Evolutionary conservation across 2,329 filamentous ascomycete genomes (phyloP), one percentile per base, ranked within the genome.

Genomic region (Pestalotiopsis sp.): DNA sequence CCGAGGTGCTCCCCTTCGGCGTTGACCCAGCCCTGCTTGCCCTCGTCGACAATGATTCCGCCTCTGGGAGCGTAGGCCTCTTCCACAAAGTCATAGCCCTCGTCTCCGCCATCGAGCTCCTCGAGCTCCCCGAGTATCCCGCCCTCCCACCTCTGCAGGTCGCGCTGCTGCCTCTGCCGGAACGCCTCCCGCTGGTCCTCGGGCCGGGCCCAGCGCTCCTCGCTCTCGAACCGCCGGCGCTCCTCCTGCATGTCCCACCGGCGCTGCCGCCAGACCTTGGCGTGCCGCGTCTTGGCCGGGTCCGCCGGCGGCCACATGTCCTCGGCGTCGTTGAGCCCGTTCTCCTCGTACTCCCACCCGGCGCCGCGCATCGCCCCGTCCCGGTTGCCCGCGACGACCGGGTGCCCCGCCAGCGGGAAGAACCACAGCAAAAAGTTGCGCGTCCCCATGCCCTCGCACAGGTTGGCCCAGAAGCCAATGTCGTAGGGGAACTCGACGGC

Each of bases 401-500:
- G 88, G 20, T 79, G 82, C 41, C 84, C 83, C 2, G 90, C 85
- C 55, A 94, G 84, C 0, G 93, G 93, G 72, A 88, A 87, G 68
- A 93, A 81, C 93, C 93, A 96, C 6, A 85, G 76, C 0, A 94
- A 71, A 0, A 87, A 74, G 75, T 93, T 94, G 7, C 76, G 72
- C 0, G 88, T 90, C 3, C 92, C 92, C 91, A 96, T 95, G 17
- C 90, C 91, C 76, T 93, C 90, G 17, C 86, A 85, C 76, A 95
- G 85, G 78, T 97, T 97, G 45, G 82, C 78, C 81, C 89, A 94
- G 73, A 96, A 83, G 64, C 92, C 92, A 59, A 95, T 81, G 75
- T 97, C 93, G 79, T 94, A 96, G 0, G 93, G 93, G 73, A 94
- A 96, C 78, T 95, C 92, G 74, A 95, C 87, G 66, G 85, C 87